phyloP scores from a whole-genome alignment of 352 stramenopile species.

The Pythium angustatum region DNA sequence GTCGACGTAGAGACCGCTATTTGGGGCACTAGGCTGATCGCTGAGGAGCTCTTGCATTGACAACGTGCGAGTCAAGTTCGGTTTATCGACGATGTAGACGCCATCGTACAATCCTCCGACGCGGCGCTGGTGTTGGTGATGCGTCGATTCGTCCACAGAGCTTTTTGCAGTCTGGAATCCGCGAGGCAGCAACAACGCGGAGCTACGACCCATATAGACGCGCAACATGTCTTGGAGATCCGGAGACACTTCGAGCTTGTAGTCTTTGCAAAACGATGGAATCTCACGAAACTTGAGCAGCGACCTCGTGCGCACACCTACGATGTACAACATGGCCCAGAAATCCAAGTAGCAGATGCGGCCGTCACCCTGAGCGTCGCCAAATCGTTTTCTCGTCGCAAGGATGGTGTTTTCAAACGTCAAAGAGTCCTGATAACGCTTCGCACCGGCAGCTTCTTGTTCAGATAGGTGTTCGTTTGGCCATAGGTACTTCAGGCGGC shows the following conservation, averaged over 20 bases:
- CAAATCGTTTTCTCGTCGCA: conserved; percentile 48
- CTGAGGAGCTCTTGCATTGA: conserved; percentile 50
- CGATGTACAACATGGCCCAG: conserved; percentile 82
- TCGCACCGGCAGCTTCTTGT: conserved; percentile 33
- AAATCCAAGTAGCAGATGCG: conserved; percentile 82
- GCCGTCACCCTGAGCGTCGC: conserved; percentile 55
- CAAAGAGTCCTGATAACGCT: conserved; percentile 33
- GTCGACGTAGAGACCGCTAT: conserved; percentile 16
- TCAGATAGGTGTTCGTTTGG: conserved; percentile 44
- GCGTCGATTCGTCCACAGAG: conserved; percentile 36
- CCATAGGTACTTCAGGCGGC: conserved; percentile 67
- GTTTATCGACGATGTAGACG: conserved; percentile 27
- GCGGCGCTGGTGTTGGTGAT: conserved; percentile 14
- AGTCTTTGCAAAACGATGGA: conserved; percentile 70
- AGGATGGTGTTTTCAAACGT: conserved; percentile 59
- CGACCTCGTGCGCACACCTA: conserved; percentile 49
- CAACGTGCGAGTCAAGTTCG: conserved; percentile 24
- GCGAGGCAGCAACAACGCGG: conserved; percentile 52
- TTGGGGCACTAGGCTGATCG: conserved; percentile 2
- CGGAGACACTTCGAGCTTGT: conserved; percentile 69
- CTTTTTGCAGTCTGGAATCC: conserved; percentile 57
- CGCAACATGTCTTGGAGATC: conserved; percentile 46
- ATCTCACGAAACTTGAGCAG: conserved; percentile 72
- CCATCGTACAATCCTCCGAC: conserved; percentile 24
- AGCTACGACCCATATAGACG: conserved; percentile 65